These are phyloP conservation scores for Tolypocladium pustulatum DNA, from an alignment of 2,329 filamentous ascomycete genomes.

Conservation along the genomic window DNA sequence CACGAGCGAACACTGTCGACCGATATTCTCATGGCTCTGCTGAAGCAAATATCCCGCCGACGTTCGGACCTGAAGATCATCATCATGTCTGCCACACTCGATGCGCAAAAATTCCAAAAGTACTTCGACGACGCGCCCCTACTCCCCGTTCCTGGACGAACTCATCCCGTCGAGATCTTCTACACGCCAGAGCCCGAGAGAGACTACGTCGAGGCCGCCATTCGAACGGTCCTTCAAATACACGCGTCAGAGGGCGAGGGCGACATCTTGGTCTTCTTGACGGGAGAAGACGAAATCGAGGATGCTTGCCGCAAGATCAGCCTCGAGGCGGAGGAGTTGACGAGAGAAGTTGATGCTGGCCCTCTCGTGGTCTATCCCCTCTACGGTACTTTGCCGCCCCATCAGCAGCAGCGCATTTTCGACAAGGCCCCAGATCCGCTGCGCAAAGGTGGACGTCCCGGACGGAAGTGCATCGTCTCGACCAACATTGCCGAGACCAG, in stretches of 20 bases:
- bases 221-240: constrained; percentile 92
- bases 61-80: constrained; percentile 92
- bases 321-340: constrained; percentile 84
- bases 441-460: constrained; percentile 68
- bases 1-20: constrained; percentile 96
- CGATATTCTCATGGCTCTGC: constrained; percentile 90
- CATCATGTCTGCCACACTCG: constrained; percentile 96
- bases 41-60: constrained; percentile 79
- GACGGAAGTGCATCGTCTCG: constrained; percentile 87
- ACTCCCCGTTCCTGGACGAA: constrained; percentile 87
- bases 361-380: constrained; percentile 86
- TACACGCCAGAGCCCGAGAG: constrained; percentile 94
- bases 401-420: constrained; percentile 93
- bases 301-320: constrained; percentile 88
- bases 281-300: constrained; percentile 97
- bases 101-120: constrained; percentile 94
- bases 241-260: constrained; percentile 88
- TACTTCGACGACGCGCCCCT: constrained; percentile 95
- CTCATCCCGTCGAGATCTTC: constrained; percentile 94
- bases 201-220: constrained; percentile 92
- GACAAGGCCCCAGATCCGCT: constrained; percentile 70
- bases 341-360: constrained; percentile 81
- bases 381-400: constrained; percentile 85
- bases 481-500: constrained; percentile 98
- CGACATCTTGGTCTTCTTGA: constrained; percentile 89